Conservation (phyloP, 2,329 filamentous ascomycete species). For the Trichophyton simii region DNA sequence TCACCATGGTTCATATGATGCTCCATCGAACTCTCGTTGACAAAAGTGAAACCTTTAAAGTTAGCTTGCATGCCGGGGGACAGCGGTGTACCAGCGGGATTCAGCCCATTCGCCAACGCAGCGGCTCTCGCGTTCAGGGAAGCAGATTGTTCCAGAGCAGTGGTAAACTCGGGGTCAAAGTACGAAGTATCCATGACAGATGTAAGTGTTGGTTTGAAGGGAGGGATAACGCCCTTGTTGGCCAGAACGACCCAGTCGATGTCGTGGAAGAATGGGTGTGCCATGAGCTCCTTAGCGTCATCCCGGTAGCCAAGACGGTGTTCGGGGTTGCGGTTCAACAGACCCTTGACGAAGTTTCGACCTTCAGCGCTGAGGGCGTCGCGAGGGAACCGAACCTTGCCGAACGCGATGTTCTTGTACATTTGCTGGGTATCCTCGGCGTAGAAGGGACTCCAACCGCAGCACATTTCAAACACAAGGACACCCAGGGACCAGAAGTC, state of each 20-base stretch:
- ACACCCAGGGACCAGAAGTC: constrained; percentile 99
- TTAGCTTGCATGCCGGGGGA: constrained; percentile 95
- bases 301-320: constrained; percentile 82
- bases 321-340: constrained; percentile 92
- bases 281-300: constrained; percentile 88
- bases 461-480: constrained; percentile 98
- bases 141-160: constrained; percentile 71
- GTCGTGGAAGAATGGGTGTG: constrained; percentile 86
- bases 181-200: constrained; percentile 94
- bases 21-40: constrained; percentile 92
- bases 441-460: constrained; percentile 97
- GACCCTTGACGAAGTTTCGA: constrained; percentile 92
- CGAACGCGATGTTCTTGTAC: constrained; percentile 99
- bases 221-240: constrained; percentile 86
- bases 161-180: constrained; percentile 97
- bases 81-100: constrained; percentile 79
- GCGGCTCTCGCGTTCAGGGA: constrained; percentile 87
- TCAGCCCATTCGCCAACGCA: constrained; percentile 64
- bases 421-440: constrained; percentile 98
- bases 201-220: constrained; percentile 95
- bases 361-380: constrained; percentile 92
- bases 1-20: constrained; percentile 46
- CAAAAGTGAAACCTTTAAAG: constrained; percentile 96
- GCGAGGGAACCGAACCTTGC: constrained; percentile 90
- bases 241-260: constrained; percentile 81